Conservation (phyloP, 2,329 filamentous ascomycete genomes). For the Sporothrix phasma region DNA sequence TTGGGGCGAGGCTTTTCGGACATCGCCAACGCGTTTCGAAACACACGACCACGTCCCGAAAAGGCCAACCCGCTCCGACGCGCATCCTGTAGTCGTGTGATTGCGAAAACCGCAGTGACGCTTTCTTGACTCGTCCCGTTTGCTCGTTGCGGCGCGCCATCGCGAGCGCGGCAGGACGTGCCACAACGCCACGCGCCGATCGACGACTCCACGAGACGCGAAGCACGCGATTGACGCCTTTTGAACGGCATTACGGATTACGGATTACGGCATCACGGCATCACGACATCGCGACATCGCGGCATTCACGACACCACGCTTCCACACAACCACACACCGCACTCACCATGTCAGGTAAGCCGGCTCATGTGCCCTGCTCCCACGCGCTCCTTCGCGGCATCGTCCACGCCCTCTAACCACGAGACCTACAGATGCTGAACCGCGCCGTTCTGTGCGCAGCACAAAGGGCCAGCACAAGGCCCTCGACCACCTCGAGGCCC, state of each 20-base stretch:
- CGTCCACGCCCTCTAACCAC: not conserved
- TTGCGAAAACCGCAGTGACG: not conserved
- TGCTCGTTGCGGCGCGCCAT: not conserved
- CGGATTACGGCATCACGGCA: too few relatives aligned
- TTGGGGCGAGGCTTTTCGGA: not conserved
- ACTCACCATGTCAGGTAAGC: constrained; percentile 16
- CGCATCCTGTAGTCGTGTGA: constrained; percentile 6
- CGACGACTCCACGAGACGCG: not conserved
- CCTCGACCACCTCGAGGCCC: constrained; percentile 63
- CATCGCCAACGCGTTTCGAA: not conserved
- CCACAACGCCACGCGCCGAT: not conserved
- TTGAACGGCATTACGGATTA: too few relatives aligned
- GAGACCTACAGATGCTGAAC: constrained; percentile 49
- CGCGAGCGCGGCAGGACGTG: not conserved
- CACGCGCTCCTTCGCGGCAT: not conserved
- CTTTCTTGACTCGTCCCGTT: not conserved
- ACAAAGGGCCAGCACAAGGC: constrained; percentile 97
- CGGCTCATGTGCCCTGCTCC: too few relatives aligned
- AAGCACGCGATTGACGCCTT: not conserved
- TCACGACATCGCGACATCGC: not conserved
- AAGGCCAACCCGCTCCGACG: not conserved
- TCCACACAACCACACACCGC: not conserved
- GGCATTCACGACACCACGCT: not conserved
- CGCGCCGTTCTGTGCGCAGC: constrained; percentile 84
- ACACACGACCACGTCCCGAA: not conserved